Percentiles rank a stretch among this genome's conserved stretches.
phyloP scores from a whole-genome alignment of 2,329 filamentous ascomycete genomes.

The Penicillium digitatum region DNA sequence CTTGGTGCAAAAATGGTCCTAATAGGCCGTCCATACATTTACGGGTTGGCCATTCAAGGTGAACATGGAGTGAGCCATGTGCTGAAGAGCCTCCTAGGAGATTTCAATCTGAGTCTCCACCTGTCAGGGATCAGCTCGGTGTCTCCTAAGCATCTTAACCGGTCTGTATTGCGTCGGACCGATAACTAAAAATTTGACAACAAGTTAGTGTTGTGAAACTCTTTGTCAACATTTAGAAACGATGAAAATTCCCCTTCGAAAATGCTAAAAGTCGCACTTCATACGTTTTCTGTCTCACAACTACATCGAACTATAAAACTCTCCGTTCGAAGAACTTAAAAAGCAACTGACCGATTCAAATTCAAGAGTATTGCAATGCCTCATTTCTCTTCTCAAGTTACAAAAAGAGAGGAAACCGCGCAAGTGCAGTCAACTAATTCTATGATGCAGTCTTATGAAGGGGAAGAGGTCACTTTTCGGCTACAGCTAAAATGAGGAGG shows the following conservation, averaged over 20 bases:
- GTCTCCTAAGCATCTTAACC: not conserved
- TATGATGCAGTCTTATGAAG: not conserved
- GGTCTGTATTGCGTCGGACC: not conserved
- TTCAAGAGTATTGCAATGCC: not conserved
- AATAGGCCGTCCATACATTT: slow-evolving; percentile 52
- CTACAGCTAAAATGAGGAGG: not conserved
- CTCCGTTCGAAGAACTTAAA: not conserved
- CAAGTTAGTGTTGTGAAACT: not conserved
- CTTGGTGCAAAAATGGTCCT: slow-evolving; percentile 53
- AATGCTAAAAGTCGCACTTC: not conserved
- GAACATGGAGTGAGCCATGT: slow-evolving; percentile 52
- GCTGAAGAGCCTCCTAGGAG: slow-evolving; percentile 31
- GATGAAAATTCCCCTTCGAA: not conserved
- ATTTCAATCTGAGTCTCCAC: slow-evolving; percentile 5
- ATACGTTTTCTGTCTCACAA: not conserved
- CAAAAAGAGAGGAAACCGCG: not conserved
- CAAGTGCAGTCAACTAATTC: not conserved
- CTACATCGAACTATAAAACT: not conserved
- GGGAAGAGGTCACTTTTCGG: not conserved
- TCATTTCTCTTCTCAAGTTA: not conserved
- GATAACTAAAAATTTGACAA: not conserved
- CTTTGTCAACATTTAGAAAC: not conserved
- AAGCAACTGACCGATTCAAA: not conserved
- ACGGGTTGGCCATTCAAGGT: slow-evolving; percentile 54
- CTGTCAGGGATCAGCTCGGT: not conserved